Evolutionary conservation across 2,329 filamentous ascomycete genomes (phyloP).

Genomic region (Aureobasidium sp.): DNA sequence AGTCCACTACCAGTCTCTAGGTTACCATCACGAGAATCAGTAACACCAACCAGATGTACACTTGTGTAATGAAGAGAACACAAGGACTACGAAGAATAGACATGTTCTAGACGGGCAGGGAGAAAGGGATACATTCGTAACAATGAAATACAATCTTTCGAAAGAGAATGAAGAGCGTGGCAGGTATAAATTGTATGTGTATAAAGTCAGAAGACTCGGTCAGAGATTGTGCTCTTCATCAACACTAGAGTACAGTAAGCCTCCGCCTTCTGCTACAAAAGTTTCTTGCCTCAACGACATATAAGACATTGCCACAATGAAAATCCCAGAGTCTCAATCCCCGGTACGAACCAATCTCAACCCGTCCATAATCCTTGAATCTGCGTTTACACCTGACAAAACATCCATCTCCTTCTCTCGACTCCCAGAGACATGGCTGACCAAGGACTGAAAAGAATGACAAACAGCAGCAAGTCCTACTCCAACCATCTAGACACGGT

Average conservation of each 20-base stretch:
- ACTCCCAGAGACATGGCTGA: not conserved
- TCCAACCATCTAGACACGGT: conserved; percentile 9
- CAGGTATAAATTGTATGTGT: not conserved
- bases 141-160: not conserved
- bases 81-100: not conserved
- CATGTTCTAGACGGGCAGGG: not conserved
- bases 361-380: too few species aligned
- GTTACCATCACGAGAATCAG: not conserved
- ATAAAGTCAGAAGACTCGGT: not conserved
- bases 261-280: not conserved
- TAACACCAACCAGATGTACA: not conserved
- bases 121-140: not conserved
- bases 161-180: not conserved
- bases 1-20: not conserved
- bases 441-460: not conserved
- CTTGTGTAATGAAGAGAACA: not conserved
- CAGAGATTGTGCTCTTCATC: not conserved
- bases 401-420: not conserved
- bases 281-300: too few species aligned
- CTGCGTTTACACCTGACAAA: too few species aligned
- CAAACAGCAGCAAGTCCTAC: not conserved
- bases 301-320: too few species aligned
- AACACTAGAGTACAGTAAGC: not conserved
- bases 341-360: too few species aligned
- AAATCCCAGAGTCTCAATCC: not conserved